A percentile compares a stretch with the other conserved stretches of the same genome.
Evolutionary conservation across 2,329 filamentous ascomycete species (phyloP).

Genomic region (Verticillium dahliae): DNA sequence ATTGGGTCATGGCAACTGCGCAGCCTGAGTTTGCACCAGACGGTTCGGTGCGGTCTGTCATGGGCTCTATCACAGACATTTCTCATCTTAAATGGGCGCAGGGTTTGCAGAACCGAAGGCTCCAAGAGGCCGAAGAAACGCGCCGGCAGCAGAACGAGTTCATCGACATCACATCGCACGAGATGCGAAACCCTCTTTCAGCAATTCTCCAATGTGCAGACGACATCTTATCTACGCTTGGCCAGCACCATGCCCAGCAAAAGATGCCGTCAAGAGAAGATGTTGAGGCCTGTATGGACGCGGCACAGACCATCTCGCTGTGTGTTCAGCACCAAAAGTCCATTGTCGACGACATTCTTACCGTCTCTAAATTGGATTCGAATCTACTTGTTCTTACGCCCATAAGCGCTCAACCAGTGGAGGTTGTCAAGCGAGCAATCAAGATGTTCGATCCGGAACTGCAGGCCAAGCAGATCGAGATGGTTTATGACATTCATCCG

Average conservation of each 20-base stretch:
- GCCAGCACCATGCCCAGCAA: conserved; percentile 15
- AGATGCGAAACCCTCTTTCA: conserved; percentile 47
- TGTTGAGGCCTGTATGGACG: conserved; percentile 42
- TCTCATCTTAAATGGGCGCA: conserved; percentile 36
- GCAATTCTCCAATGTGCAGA: conserved; percentile 53
- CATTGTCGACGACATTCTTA: conserved; percentile 41
- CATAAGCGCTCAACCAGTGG: conserved; percentile 42
- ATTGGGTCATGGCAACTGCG: conserved; percentile 33
- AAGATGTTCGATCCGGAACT: conserved; percentile 55
- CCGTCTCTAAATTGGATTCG: conserved; percentile 46
- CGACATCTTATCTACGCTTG: conserved; percentile 34
- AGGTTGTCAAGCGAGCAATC: conserved; percentile 43
- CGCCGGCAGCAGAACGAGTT: conserved; percentile 48
- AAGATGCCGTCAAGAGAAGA: conserved; percentile 19
- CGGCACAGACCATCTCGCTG: conserved; percentile 48
- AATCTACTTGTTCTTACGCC: conserved; percentile 50
- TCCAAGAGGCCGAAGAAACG: conserved; percentile 28
- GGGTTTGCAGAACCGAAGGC: conserved; percentile 25
- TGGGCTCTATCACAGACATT: conserved; percentile 36
- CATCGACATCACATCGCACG: conserved; percentile 44
- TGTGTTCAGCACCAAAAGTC: conserved; percentile 52
- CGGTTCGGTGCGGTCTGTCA: conserved; percentile 26
- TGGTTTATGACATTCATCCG: conserved; percentile 40
- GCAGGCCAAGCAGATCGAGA: conserved; percentile 46
- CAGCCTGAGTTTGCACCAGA: conserved; percentile 24